Base-by-base conservation (phyloP, 2,329 filamentous ascomycete species). In the Colletotrichum eremochloae region DNA sequence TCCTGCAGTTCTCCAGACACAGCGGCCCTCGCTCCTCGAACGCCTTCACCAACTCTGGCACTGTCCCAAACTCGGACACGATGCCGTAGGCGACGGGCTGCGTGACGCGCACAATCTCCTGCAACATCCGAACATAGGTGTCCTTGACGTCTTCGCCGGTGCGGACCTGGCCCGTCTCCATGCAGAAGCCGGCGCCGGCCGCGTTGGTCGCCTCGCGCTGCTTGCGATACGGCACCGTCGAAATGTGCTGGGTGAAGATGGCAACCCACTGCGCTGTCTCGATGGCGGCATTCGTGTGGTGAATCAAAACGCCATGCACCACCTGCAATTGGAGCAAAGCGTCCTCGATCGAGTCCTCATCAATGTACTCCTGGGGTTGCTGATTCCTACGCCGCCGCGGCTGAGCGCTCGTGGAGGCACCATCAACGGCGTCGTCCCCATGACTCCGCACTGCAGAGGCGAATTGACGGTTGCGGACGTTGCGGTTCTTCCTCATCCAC, bases 241-340 rank as follows among this genome's bases (percentile, higher is more conserved):
- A 93, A 61, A 96, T 91, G 78, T 96, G 92, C 77, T 95, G 92
- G 0, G 94, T 96, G 76, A 95, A 94, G 44, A 88, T 85, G 40
- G 87, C 84, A 40, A 95, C 90, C 91, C 93, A 94, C 75, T 92
- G 88, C 2, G 92, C 92, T 1, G 92, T 93, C 76, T 94, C 92
- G 0, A 88, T 78, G 0, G 87, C 77, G 2, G 83, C 81, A 18
- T 80, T 81, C 1, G 92, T 93, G 79, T 96, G 92, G 78, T 95
- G 92, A 56, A 95, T 90, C 5, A 94, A 82, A 31, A 88, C 88
- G 6, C 84, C 83, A 79, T 95, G 90, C 33, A 87, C 80, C 7
- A 95, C 86, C 79, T 96, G 93, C 5, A 96, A 82, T 20, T 88
- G 85, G 14, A 96, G 83, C 3, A 95, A 83, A 5, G 91, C 91